Evolutionary conservation across 225 moss, liverwort and hornwort species (phyloP), one percentile per base, ranked within the genome.

Genomic region (Lunularia cruciata): DNA sequence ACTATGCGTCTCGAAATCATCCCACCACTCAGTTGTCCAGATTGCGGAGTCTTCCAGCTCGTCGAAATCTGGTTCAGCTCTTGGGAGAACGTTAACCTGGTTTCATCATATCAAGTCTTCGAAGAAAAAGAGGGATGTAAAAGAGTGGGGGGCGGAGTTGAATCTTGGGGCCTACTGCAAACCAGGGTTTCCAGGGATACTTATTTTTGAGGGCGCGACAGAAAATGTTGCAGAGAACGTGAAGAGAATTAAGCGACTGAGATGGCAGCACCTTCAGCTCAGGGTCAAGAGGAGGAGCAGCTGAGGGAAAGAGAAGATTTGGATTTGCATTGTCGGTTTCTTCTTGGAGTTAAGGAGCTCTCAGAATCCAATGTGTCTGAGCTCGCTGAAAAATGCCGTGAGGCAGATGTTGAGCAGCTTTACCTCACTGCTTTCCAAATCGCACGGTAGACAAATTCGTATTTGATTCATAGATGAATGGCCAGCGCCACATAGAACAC

Each of bases 51-150:
- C 26, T 12, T 16, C 15, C 13, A n/a, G n/a, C n/a, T 33, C 32
- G 16, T 37, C 59, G 59, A 9, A 8, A 35, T 22, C 59, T 60
- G 30, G 14, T 0, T 3, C 0, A 6, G 43, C 62, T 28, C 60
- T 78, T 32, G 54, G 57, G 39, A 54, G 80, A 39, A 76, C 71
- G 67, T 18, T 76, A 20, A 63, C 76, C 4, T 80, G 75, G 80
- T 80, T 80, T 63, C 80, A 80, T 48, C 80, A 80, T 57, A 80
- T 80, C 38, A 80, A 72, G 23, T 80, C 76, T 1, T 69, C 75
- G 0, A 55, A 72, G 43, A 80, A 80, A 68, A 75, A 67, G 68
- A 72, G 60, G 57, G 56, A 80, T 28, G 68, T 80, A 7, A 39
- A 63, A 49, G 80, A 80, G 8, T 80, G 80, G 80, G 76, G 80